A percentile compares a stretch with the other conserved stretches of the same genome.
These are phyloP conservation scores for Fraxinus platypoda DNA, from an alignment of 305 asterid genomes.

Conservation along the genomic window DNA sequence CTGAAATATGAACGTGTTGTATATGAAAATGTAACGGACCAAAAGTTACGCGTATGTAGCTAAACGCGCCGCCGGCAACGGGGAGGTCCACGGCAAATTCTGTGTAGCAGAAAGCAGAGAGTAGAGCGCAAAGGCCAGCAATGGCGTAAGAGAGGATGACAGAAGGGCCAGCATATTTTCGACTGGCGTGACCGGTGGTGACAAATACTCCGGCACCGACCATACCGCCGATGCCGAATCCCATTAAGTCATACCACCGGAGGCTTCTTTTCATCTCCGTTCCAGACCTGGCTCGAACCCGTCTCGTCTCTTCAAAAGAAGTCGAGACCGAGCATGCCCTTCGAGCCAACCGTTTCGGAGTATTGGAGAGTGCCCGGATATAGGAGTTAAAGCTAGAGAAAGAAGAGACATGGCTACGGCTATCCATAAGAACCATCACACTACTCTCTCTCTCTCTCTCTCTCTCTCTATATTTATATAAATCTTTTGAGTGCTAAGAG, in stretches of 20 bases:
- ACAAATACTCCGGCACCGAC: slow-evolving; percentile 96
- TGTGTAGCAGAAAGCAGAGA: slow-evolving; percentile 96
- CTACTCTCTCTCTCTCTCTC: neutral
- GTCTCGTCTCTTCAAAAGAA: slow-evolving; percentile 48
- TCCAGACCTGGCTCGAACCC: slow-evolving; percentile 56
- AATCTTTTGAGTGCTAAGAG: neutral
- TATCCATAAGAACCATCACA: slow-evolving; percentile 37
- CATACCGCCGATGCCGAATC: slow-evolving; percentile 90
- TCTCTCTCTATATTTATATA: neutral
- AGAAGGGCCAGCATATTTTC: slow-evolving; percentile 67
- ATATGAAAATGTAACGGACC: slow-evolving; percentile 32
- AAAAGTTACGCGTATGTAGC: slow-evolving; percentile 82
- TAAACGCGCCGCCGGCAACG: slow-evolving; percentile 94
- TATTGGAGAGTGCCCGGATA: slow-evolving; percentile 71
- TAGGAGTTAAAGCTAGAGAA: slow-evolving; percentile 60
- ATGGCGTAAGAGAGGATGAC: slow-evolving; percentile 86
- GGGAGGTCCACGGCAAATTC: slow-evolving; percentile 98
- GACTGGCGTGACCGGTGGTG: slow-evolving; percentile 71
- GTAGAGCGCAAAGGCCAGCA: slow-evolving; percentile 90
- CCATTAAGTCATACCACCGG: slow-evolving; percentile 73
- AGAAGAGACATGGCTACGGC: slow-evolving; percentile 40
- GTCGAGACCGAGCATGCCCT: slow-evolving; percentile 79
- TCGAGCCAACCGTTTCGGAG: slow-evolving; percentile 66
- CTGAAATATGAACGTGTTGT: neutral
- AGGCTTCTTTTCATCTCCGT: slow-evolving; percentile 63